These are phyloP conservation scores for Parvularia atlantis DNA, from an alignment of 78 protist genomes.

Conservation along the genomic window DNA sequence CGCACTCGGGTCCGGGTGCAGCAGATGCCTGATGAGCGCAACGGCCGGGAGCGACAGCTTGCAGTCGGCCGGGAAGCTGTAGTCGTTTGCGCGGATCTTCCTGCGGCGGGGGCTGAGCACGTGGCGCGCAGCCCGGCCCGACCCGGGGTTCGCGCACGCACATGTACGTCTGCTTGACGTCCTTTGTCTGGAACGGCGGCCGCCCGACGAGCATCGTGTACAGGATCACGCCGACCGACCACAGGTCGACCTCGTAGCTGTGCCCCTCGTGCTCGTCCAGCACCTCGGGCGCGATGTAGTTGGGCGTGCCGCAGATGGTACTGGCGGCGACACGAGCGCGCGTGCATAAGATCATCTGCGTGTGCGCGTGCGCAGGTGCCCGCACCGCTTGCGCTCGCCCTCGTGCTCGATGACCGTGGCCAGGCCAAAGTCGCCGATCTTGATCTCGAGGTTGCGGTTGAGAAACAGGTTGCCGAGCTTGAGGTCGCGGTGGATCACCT, in stretches of 20 bases:
- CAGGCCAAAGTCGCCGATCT: constrained; percentile 96
- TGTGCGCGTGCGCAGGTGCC: neutral
- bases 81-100: too few relatives aligned
- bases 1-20: constrained; percentile 50
- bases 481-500: constrained; percentile 74
- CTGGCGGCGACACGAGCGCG: neutral
- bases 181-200: constrained; percentile 92
- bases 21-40: constrained; percentile 63
- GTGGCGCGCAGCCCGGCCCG: too few relatives aligned
- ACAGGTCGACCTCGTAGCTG: constrained; percentile 68
- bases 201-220: constrained; percentile 87
- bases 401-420: constrained; percentile 65
- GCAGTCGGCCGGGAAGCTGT: constrained; percentile 72
- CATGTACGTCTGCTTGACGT: constrained; percentile 79
- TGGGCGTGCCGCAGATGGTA: constrained; percentile 98
- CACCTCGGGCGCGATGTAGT: constrained; percentile 98
- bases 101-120: too few relatives aligned
- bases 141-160: constrained; percentile 50
- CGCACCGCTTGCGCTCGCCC: constrained; percentile 78
- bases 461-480: constrained; percentile 88
- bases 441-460: constrained; percentile 46
- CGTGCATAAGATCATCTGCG: neutral
- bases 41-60: constrained; percentile 42
- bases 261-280: constrained; percentile 26
- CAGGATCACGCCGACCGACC: constrained; percentile 88